Evolutionary conservation across 1,139 yeast genomes (phyloP), one percentile per base, ranked within the genome.

Genomic region (Geotrichum candidum): DNA sequence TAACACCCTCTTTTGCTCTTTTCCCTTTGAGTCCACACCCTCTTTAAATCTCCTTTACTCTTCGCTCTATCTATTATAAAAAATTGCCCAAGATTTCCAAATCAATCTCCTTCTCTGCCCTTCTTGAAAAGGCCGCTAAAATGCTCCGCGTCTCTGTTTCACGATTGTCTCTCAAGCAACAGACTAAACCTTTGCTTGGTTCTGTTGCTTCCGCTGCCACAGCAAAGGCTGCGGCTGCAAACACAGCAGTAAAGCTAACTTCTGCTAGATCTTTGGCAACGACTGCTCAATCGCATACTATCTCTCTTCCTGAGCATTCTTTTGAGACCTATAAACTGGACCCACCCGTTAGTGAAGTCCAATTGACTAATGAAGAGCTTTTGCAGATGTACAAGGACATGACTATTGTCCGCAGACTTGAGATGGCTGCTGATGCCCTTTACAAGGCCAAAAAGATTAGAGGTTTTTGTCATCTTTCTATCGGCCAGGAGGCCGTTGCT

Each of bases 401-500:
- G 97, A 84, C 88, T 68, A 79, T 88, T 69, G 86, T 92, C 48
- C 77, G 99, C 82, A 89, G 99, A 79, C 86, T 94, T 94, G 99
- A 94, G 80, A 92, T 94, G 97, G 96, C 97, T 50, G 86, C 98
- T 63, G 99, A 94, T 75, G 98, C 98, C 48, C 82, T 95, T 68
- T 94, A 94, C 83, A 94, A 94, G 82, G 97, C 98, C 73, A 94
- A 94, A 83, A 91, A 94, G 81, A 92, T 94, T 74, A 85, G 98
- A 80, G 99, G 99, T 69, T 94, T 94, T 86, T 63, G 99, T 80
- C 99, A 94, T 79, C 84, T 95, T 80, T 90, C 97, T n/a, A 92
- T 90, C 67, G 99, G 99, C 73, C 99, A 94, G 80, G 99, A 94
- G 81, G 99, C 99, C 66, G 84, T 94, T 77, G 97, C 99, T 65